Percentiles rank a stretch among this genome's conserved stretches.
phyloP scores from a whole-genome alignment of 257 asterid genomes.

The Anisodus tanguticus region DNA sequence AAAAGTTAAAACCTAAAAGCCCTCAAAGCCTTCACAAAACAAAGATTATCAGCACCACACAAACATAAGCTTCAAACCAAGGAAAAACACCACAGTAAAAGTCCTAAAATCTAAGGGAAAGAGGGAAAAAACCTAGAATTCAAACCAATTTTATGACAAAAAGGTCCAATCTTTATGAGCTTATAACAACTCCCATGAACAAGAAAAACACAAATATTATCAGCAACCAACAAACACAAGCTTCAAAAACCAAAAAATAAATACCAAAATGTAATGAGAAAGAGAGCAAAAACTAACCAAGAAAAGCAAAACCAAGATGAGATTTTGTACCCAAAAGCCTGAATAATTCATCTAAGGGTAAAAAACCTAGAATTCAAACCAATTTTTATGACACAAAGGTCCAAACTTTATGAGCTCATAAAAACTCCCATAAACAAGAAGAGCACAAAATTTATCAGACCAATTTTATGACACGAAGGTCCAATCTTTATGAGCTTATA shows the following conservation, averaged over 20 bases:
- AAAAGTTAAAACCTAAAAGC: not conserved
- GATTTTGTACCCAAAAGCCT: not conserved
- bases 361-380: not conserved
- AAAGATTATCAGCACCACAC: not conserved
- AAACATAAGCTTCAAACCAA: not conserved
- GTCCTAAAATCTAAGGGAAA: not conserved
- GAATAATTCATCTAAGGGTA: not conserved
- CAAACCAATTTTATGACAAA: not conserved
- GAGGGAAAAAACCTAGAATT: not conserved
- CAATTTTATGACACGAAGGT: slow-evolving; percentile 20
- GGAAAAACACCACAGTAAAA: no score
- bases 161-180: not conserved
- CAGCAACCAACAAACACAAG: no score
- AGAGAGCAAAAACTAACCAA: not conserved
- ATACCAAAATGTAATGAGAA: not conserved
- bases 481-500: not conserved
- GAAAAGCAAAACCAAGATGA: slow-evolving; percentile 18
- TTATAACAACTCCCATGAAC: not conserved
- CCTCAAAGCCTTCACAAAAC: not conserved
- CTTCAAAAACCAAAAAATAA: not conserved
- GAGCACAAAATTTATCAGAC: no score
- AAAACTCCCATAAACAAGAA: no score
- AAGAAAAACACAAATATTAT: not conserved
- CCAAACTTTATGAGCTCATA: no score
- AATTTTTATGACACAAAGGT: no score